A percentile compares a stretch with the other conserved stretches of the same genome.
phyloP scores from a whole-genome alignment of 2,329 filamentous ascomycete genomes.

The Colletotrichum phormii region DNA sequence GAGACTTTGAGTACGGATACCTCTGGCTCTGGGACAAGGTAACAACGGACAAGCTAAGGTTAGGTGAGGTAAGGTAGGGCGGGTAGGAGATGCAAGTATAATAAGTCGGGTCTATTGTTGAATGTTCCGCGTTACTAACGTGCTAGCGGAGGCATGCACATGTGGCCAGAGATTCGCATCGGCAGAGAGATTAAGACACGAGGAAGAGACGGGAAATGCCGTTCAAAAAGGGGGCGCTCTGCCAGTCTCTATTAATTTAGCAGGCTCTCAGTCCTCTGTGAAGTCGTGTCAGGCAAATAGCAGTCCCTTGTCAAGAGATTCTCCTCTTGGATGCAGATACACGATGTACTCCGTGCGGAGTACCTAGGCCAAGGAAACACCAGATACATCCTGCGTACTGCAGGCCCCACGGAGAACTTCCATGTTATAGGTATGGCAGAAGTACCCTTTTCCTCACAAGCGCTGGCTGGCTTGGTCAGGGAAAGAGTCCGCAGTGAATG shows the following conservation, averaged over 20 bases:
- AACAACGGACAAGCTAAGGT: background rate
- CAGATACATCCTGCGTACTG: background rate
- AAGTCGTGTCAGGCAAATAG: background rate
- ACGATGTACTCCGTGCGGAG: no score
- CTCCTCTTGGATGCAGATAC: background rate
- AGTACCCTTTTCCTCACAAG: background rate
- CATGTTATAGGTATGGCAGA: constrained; percentile 1
- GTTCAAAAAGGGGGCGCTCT: background rate
- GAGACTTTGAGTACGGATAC: no score
- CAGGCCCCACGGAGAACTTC: background rate
- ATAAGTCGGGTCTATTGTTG: background rate
- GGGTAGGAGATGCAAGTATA: constrained; percentile 11
- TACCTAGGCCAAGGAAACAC: background rate
- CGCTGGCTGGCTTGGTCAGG: background rate
- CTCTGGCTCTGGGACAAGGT: background rate
- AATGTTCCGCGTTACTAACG: background rate
- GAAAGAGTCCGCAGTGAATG: background rate
- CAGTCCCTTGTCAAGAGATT: background rate
- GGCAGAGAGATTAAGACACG: background rate
- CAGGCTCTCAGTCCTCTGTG: background rate
- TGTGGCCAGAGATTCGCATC: background rate
- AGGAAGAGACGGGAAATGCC: background rate
- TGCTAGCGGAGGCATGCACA: background rate
- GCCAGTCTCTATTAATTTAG: background rate
- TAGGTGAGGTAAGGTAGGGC: background rate